phyloP scores from a whole-genome alignment of 2,329 filamentous ascomycete genomes.

The Eurotiales sp. region DNA sequence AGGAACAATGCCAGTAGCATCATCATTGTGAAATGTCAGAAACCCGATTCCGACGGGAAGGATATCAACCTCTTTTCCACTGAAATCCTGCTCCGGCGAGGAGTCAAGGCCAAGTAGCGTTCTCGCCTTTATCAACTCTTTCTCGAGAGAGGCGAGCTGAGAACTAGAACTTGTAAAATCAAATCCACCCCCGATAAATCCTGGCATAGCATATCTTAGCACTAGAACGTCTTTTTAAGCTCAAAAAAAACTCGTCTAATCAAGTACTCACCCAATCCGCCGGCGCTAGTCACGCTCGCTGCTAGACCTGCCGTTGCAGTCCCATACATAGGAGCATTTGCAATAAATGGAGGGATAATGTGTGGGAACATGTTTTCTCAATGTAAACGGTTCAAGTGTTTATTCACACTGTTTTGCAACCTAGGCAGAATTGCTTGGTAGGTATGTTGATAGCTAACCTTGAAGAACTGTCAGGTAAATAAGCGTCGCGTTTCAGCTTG shows the following conservation, averaged over 20 bases:
- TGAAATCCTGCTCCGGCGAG: neutral
- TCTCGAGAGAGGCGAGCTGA: constrained; percentile 18
- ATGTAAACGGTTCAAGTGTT: too few species aligned
- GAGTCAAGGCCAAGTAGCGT: constrained; percentile 3
- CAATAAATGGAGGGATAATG: constrained; percentile 20
- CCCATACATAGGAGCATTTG: constrained; percentile 23
- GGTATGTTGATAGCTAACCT: too few species aligned
- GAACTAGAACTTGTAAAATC: constrained; percentile 17
- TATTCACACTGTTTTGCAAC: too few species aligned
- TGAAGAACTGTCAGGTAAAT: too few species aligned
- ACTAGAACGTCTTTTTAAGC: too few species aligned
- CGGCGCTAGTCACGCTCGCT: constrained; percentile 18
- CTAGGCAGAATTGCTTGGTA: too few species aligned
- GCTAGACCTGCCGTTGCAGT: constrained; percentile 18
- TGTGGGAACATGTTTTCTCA: constrained; percentile 17
- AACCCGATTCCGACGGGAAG: constrained; percentile 61
- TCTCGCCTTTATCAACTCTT: constrained; percentile 14
- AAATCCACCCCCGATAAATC: constrained; percentile 21
- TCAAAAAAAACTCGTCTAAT: too few species aligned
- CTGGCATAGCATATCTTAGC: constrained; percentile 6
- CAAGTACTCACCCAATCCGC: constrained; percentile 18
- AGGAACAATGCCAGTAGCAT: constrained; percentile 32
- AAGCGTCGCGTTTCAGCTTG: too few species aligned
- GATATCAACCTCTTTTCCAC: constrained; percentile 7
- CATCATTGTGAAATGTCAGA: constrained; percentile 51